Conservation (phyloP, 352 stramenopile genomes). For the Phytophthora hibernalis region DNA sequence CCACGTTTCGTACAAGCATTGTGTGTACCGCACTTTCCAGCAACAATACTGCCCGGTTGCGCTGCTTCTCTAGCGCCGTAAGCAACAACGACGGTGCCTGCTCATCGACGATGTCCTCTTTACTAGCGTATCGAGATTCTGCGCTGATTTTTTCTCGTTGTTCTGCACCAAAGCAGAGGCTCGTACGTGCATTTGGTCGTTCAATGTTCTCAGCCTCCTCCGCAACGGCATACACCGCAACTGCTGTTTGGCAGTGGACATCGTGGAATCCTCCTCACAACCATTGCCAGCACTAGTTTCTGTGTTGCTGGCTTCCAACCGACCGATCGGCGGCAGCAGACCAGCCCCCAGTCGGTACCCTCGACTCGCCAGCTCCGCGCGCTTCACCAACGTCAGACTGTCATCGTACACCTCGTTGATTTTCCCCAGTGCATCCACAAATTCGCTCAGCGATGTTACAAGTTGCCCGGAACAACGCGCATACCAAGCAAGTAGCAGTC, state of each 20-base stretch:
- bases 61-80: slow-evolving; percentile 58
- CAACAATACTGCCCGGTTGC: slow-evolving; percentile 40
- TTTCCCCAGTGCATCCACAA: slow-evolving; percentile 14
- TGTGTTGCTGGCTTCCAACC: slow-evolving; percentile 42
- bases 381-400: slow-evolving; percentile 62
- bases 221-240: slow-evolving; percentile 55
- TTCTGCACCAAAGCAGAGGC: slow-evolving; percentile 4
- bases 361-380: slow-evolving; percentile 57
- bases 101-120: slow-evolving; percentile 8
- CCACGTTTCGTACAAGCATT: slow-evolving; percentile 31
- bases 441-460: slow-evolving; percentile 8
- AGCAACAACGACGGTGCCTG: slow-evolving; percentile 63
- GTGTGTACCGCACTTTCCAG: slow-evolving; percentile 47
- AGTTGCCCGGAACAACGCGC: slow-evolving; percentile 15
- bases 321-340: slow-evolving; percentile 59
- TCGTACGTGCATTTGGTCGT: slow-evolving; percentile 46
- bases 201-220: slow-evolving; percentile 47
- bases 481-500: slow-evolving; percentile 28
- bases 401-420: slow-evolving; percentile 39
- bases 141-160: neutral
- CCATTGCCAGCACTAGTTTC: neutral
- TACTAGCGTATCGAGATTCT: neutral
- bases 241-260: slow-evolving; percentile 11
- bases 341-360: slow-evolving; percentile 57
- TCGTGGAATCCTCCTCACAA: neutral